Conservation (phyloP, 2,329 filamentous ascomycete genomes). For the Fusarium avenaceum region DNA sequence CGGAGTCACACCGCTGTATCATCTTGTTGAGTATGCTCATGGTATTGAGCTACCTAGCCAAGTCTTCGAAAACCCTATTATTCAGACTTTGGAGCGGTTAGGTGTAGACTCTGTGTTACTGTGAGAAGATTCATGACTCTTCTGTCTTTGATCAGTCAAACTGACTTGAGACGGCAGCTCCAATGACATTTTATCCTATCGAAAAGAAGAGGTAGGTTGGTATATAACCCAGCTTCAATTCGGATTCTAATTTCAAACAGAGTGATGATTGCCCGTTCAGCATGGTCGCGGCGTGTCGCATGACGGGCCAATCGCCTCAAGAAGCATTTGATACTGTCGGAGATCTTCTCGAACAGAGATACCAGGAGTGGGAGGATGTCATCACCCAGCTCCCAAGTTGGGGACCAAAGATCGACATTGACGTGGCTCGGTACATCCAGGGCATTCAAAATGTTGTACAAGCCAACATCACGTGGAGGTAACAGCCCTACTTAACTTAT, state of each 20-base stretch:
- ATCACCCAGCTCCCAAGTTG: constrained; percentile 14
- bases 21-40: constrained; percentile 21
- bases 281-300: constrained; percentile 28
- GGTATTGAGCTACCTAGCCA: constrained; percentile 7
- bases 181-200: constrained; percentile 18
- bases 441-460: constrained; percentile 28
- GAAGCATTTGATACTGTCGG: constrained; percentile 17
- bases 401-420: constrained; percentile 5
- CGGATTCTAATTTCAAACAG: background rate
- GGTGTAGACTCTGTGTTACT: constrained; percentile 18
- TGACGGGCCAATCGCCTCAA: constrained; percentile 15
- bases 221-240: accelerated
- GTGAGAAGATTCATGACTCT: background rate
- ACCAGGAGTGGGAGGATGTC: background rate
- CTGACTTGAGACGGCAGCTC: background rate
- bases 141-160: accelerated
- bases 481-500: background rate
- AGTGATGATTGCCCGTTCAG: constrained; percentile 24
- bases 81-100: constrained; percentile 13
- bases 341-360: constrained; percentile 6
- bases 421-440: constrained; percentile 12
- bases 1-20: constrained; percentile 19
- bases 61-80: constrained; percentile 3
- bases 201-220: constrained; percentile 15
- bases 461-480: constrained; percentile 32